These are phyloP conservation scores for Asterophora parasitica DNA, from an alignment of 768 basidiomycete genomes.

Conservation along the genomic window DNA sequence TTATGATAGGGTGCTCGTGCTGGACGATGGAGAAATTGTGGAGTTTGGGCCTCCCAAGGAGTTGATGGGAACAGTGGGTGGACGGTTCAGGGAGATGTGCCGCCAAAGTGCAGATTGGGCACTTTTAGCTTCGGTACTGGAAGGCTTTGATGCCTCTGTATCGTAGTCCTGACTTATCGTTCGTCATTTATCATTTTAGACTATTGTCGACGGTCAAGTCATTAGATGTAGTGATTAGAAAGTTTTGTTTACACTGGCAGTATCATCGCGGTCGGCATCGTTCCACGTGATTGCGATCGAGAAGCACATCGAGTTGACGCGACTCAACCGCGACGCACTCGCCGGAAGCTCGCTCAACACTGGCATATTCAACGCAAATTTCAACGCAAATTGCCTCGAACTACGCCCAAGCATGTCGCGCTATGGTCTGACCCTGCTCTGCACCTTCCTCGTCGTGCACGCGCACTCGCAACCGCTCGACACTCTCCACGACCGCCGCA, in stretches of 20 bases:
- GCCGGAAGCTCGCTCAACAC: background rate
- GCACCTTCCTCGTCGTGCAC: constrained; percentile 8
- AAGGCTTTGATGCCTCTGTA: too few relatives aligned
- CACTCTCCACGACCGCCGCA: too few relatives aligned
- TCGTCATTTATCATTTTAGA: too few relatives aligned
- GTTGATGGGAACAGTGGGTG: constrained; percentile 48
- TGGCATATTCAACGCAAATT: too few relatives aligned
- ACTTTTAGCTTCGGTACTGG: constrained; percentile 25
- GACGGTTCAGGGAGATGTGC: constrained; percentile 68
- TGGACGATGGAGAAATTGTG: constrained; percentile 65
- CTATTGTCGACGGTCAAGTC: too few relatives aligned
- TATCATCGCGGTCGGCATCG: too few relatives aligned
- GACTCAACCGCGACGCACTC: background rate
- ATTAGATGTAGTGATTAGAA: too few relatives aligned
- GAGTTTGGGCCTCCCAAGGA: constrained; percentile 68
- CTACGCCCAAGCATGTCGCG: constrained; percentile 10
- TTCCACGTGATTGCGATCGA: constrained; percentile 12
- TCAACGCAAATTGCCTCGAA: background rate
- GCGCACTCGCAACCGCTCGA: constrained; percentile 14
- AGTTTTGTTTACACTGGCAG: too few relatives aligned
- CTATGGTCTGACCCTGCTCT: constrained; percentile 6
- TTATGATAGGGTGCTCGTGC: constrained; percentile 69
- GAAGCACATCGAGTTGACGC: background rate
- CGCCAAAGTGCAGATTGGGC: constrained; percentile 54
- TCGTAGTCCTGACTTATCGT: too few relatives aligned